Conservation (phyloP, 2,329 filamentous ascomycete species). For the Trematosphaeria pertusa region DNA sequence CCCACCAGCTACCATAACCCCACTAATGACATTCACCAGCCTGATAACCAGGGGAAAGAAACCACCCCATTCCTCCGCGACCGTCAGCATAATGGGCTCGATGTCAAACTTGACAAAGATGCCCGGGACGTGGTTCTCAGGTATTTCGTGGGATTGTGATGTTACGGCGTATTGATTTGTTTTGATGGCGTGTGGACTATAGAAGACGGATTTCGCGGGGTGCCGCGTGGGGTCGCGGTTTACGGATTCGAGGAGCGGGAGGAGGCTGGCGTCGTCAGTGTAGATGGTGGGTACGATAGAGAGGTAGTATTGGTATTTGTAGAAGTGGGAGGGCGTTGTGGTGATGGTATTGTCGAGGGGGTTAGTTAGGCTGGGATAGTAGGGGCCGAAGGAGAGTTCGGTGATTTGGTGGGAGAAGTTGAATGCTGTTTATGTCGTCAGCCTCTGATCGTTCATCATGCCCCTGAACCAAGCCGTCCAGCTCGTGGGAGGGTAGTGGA, state of each 20-base stretch:
- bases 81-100: constrained; percentile 87
- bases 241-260: constrained; percentile 54
- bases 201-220: constrained; percentile 46
- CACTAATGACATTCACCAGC: constrained; percentile 87
- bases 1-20: constrained; percentile 89
- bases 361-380: constrained; percentile 91
- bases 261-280: constrained; percentile 59
- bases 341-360: constrained; percentile 92
- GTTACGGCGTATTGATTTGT: constrained; percentile 99
- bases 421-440: constrained; percentile 81
- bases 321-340: constrained; percentile 75
- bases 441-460: too few relatives aligned
- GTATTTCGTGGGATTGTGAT: constrained; percentile 76
- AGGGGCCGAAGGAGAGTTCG: constrained; percentile 96
- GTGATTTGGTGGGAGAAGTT: constrained; percentile 98
- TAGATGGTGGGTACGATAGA: constrained; percentile 95
- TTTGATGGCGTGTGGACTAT: constrained; percentile 67
- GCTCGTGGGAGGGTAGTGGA: too few relatives aligned
- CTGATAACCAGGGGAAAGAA: constrained; percentile 79
- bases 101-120: constrained; percentile 99
- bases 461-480: too few relatives aligned
- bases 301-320: constrained; percentile 98
- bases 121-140: constrained; percentile 77
- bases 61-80: constrained; percentile 80
- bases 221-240: constrained; percentile 40